Conservation (phyloP, 352 stramenopile species). For the Pythium myriotylum region DNA sequence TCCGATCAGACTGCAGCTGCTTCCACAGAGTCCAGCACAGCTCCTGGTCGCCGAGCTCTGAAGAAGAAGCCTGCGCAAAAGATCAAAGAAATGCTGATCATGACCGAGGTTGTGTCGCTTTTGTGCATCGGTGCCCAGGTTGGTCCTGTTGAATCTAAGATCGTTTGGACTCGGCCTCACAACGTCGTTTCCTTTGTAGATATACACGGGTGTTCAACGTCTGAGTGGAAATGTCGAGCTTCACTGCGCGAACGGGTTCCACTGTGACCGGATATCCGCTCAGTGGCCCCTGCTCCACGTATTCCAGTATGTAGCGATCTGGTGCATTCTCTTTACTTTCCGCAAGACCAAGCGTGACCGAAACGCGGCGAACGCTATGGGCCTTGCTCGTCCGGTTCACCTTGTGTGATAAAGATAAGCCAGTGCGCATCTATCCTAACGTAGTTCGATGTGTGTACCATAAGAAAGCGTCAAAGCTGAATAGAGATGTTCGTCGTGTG, state of each 20-base stretch:
- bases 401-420: too few relatives aligned
- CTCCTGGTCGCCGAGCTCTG: neutral
- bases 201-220: conserved; percentile 46
- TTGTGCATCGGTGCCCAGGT: conserved; percentile 48
- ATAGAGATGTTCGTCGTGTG: too few relatives aligned
- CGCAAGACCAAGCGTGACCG: conserved; percentile 28
- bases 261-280: conserved; percentile 44
- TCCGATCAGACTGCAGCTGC: neutral
- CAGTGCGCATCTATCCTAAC: too few relatives aligned
- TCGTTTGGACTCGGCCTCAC: too few relatives aligned
- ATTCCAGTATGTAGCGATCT: conserved; percentile 30
- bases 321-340: conserved; percentile 29
- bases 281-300: conserved; percentile 14
- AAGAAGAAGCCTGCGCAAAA: conserved; percentile 36
- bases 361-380: conserved; percentile 14
- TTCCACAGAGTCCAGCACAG: neutral
- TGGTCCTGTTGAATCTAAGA: too few relatives aligned
- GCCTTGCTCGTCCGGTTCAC: conserved; percentile 10
- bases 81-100: conserved; percentile 57
- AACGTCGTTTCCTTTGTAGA: conserved; percentile 19
- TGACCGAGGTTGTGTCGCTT: conserved; percentile 43
- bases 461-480: too few relatives aligned
- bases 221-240: conserved; percentile 36
- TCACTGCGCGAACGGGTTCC: conserved; percentile 57
- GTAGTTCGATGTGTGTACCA: conserved; percentile 8